Evolutionary conservation across 768 basidiomycete genomes (phyloP), one percentile per base, ranked within the genome.

Genomic region (Trametes punicea): DNA sequence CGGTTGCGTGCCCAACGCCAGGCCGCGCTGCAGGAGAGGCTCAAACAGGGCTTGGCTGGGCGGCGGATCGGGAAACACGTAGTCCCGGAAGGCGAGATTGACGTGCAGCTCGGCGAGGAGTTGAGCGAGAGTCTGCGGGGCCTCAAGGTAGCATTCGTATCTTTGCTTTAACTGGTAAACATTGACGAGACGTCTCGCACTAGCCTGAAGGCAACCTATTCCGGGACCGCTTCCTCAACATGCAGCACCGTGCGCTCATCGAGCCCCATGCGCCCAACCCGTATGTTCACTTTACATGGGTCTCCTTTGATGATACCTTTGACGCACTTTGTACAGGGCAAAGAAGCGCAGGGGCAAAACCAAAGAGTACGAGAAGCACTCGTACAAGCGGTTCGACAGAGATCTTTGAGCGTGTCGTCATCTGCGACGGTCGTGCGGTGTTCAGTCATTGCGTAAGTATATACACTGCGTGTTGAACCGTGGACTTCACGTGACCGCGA

Each of bases 171-270:
- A 10, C 26, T 15, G 42, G 23, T 11, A 11, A 23, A 39, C 40
- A 16, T 34, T 44, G 25, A 34, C 34, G 13, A 36, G 13, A 7
- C 16, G 21, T 7, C 30, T 13, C n/a, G n/a, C 21, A 9, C 29
- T 57, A 96, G 93, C 90, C 91, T 16, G 93, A 97, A 75, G 94
- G 94, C 23, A 97, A 96, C 67, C 73, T 94, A 30, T 96, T 96
- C 80, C 81, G 85, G 21, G 94, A 97, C 68, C 83, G 92, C 1
- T 93, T 93, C 74, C 71, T 87, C 27, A 93, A 88, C 67, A 73
- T 97, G 66, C 93, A 96, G 65, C 89, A 94, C 59, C 80, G 93
- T 26, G 91, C 89, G 0, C 77, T 95, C 34, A 74, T 96, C 46
- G 94, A 97, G 67, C 93, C 94, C 16, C 84, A 93, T 16, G 81